These are phyloP conservation scores for Lotus japonicus DNA, from an alignment of 306 rosid genomes.

Conservation along the genomic window DNA sequence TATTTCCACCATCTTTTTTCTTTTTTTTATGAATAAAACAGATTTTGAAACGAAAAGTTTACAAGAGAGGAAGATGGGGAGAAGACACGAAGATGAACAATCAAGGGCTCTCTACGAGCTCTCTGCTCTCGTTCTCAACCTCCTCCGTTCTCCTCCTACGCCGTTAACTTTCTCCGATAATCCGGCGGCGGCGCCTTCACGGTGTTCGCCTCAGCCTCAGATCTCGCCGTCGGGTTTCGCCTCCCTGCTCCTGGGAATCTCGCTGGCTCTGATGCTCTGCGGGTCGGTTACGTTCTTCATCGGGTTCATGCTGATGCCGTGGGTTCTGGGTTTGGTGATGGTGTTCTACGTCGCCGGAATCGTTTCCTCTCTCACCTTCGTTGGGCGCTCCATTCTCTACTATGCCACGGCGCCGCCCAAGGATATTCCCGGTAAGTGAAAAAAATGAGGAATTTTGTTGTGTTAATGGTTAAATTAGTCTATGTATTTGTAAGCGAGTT, in stretches of 20 bases:
- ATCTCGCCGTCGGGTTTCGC: constrained; percentile 57
- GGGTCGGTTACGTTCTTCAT: constrained; percentile 90
- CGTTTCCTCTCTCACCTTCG: constrained; percentile 48
- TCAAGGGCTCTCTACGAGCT: constrained; percentile 63
- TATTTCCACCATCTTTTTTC: too few relatives aligned
- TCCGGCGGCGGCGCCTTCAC: not conserved
- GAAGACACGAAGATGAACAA: constrained; percentile 44
- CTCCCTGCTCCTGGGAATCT: constrained; percentile 68
- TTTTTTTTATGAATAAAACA: too few relatives aligned
- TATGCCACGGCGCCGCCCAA: constrained; percentile 42
- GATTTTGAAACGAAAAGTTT: too few relatives aligned
- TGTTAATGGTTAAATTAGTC: too few relatives aligned
- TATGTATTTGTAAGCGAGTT: too few relatives aligned
- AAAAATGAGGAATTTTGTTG: too few relatives aligned
- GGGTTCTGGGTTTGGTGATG: constrained; percentile 76
- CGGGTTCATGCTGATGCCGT: constrained; percentile 93
- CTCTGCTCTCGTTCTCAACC: constrained; percentile 57
- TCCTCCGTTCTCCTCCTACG: constrained; percentile 59
- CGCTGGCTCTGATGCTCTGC: constrained; percentile 82
- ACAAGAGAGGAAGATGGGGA: constrained; percentile 32
- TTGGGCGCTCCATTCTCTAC: constrained; percentile 64
- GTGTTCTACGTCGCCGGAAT: constrained; percentile 75
- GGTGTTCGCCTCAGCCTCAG: constrained; percentile 1
- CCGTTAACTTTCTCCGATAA: constrained; percentile 43
- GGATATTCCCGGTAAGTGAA: constrained; percentile 70